Percentiles rank a stretch among this genome's conserved stretches.
Conservation (phyloP, 2,329 filamentous ascomycete genomes). For the Scedosporium aurantiacum region DNA sequence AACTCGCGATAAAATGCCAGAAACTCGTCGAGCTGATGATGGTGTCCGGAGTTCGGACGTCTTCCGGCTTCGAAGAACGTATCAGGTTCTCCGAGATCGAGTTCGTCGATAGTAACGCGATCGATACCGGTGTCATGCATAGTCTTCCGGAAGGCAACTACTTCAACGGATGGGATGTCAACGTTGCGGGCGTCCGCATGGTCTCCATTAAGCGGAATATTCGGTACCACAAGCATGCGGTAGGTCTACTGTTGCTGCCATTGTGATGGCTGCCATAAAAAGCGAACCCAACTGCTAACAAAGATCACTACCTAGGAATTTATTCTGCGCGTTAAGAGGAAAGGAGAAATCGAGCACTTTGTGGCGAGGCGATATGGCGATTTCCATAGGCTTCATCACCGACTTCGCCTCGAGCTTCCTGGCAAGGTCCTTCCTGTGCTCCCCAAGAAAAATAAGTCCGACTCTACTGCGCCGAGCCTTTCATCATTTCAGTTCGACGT, state of each 20-base stretch:
- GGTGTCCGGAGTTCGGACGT: conserved; percentile 92
- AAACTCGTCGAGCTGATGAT: conserved; percentile 99
- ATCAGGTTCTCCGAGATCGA: conserved; percentile 96
- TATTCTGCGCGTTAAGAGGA: conserved; percentile 71
- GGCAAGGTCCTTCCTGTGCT: conserved; percentile 80
- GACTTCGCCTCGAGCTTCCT: conserved; percentile 72
- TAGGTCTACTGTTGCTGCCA: conserved; percentile 28
- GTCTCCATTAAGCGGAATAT: conserved; percentile 76
- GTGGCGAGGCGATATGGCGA: conserved; percentile 82
- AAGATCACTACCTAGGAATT: conserved; percentile 57
- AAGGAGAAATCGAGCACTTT: conserved; percentile 64
- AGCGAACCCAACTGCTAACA: background rate
- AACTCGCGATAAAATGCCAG: conserved; percentile 83
- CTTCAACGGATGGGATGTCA: conserved; percentile 95
- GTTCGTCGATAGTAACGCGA: conserved; percentile 85
- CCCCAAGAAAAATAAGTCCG: conserved; percentile 84
- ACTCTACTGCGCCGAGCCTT: conserved; percentile 49
- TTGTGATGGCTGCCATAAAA: background rate
- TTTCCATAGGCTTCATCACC: conserved; percentile 70
- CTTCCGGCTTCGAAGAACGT: conserved; percentile 93
- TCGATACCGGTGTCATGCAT: conserved; percentile 77
- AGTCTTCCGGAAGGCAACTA: conserved; percentile 84
- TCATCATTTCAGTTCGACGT: conserved; percentile 43
- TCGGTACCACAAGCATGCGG: conserved; percentile 82
- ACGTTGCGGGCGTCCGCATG: conserved; percentile 79